phyloP scores from a whole-genome alignment of 352 stramenopile genomes.

The Blastocystis sp. region DNA sequence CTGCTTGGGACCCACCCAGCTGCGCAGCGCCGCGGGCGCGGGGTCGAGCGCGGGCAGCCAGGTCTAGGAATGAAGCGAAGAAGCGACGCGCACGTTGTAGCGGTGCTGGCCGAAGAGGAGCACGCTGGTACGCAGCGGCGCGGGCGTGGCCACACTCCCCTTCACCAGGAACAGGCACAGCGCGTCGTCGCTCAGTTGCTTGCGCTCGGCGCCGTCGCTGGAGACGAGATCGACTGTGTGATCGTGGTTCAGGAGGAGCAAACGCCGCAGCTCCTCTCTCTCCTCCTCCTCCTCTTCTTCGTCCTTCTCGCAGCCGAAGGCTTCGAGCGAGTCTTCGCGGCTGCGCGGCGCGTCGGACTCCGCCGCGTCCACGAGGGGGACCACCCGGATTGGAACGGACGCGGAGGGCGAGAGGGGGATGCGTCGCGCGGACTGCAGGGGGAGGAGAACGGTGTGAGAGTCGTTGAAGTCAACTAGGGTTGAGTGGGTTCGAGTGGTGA shows the following conservation, averaged over 20 bases:
- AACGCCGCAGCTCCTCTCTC: background rate
- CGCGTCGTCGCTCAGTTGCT: background rate
- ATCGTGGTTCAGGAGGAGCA: slow-evolving; percentile 39
- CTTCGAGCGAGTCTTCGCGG: background rate
- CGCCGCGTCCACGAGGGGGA: background rate
- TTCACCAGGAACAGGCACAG: slow-evolving; percentile 13
- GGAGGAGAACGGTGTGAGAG: background rate
- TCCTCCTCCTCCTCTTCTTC: background rate
- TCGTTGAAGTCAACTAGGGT: background rate
- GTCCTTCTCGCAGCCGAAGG: background rate
- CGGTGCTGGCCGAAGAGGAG: slow-evolving; percentile 36
- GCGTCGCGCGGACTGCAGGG: background rate
- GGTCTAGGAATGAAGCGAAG: background rate
- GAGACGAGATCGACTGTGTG: background rate
- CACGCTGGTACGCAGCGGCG: background rate
- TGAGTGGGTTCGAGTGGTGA: background rate
- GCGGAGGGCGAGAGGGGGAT: background rate
- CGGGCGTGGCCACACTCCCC: background rate
- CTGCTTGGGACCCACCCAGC: slow-evolving; percentile 47
- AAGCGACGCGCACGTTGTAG: background rate
- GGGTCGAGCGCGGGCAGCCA: slow-evolving; percentile 26
- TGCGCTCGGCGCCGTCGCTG: background rate
- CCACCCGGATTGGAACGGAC: background rate
- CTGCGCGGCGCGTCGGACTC: background rate
- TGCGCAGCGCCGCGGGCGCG: background rate